Base-by-base conservation (phyloP, 768 basidiomycete genomes). In the Tylopilus vinaceipallidus region DNA sequence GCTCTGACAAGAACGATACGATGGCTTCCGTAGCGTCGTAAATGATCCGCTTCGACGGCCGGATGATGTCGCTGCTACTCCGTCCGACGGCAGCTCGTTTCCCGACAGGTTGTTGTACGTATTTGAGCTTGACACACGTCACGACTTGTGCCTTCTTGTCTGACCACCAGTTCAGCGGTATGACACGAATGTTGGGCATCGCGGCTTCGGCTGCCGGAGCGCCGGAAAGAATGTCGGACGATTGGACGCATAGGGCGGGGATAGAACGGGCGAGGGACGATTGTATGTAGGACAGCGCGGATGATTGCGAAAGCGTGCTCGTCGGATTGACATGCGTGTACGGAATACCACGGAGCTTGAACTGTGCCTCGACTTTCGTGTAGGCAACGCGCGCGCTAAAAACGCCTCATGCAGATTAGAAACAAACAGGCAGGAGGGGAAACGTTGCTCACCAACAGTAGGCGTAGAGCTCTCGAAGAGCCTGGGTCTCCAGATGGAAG, bases 141-240 rank as follows among this genome's bases (percentile, higher is more conserved):
- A 94, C 84, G 13, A 94, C 89, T 78, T 89, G 55, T 3, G 85
- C 86, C 53, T 81, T 83, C 54, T 82, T 82, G 41, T 86, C 82
- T 4, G 85, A 86, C 93, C 93, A 95, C 93, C 93, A 95, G 54
- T 91, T 86, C 14, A 91, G 74, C 8, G 91, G 88, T 54, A 91
- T 86, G 42, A 95, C 87, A 33, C 86, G 84, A 44, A 95, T 91
- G 61, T 91, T 92, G 7, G 91, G 84, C 89, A 93, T 91, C 5
- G 92, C 92, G 4, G 92, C 92, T 62, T 95, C 92, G 19, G 86
- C 88, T 4, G 91, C 92, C 4, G 89, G 87, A 3, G 85, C 88
- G 7, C 88, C 88, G 0, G 85, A 84, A 19, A 93, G 74, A 39
- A 95, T 87, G 58, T 92, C 82, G 16, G 81, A 75, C 0, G 92